Evolutionary conservation across 106 monocot genomes (phyloP).

Genomic region (Dioscorea zingiberensis): DNA sequence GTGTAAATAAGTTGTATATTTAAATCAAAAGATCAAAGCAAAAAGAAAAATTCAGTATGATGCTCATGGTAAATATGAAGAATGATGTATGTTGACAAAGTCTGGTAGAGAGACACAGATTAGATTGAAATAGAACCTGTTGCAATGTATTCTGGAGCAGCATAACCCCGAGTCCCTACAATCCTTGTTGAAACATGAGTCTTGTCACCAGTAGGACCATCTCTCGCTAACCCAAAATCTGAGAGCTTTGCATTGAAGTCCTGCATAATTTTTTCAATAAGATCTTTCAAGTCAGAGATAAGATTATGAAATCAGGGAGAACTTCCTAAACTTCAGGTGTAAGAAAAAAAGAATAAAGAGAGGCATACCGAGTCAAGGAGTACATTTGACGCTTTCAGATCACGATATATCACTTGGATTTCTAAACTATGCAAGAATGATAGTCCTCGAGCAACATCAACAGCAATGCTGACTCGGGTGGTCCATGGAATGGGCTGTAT

Average conservation of each 20-base stretch:
- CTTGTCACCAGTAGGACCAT: slow-evolving; percentile 83
- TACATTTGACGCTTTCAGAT: slow-evolving; percentile 84
- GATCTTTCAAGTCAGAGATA: not conserved
- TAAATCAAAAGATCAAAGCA: not conserved
- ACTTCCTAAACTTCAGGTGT: not conserved
- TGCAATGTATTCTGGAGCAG: slow-evolving; percentile 89
- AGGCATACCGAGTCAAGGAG: slow-evolving; percentile 73
- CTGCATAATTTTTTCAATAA: slow-evolving; percentile 22
- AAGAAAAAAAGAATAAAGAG: not conserved
- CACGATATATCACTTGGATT: slow-evolving; percentile 77
- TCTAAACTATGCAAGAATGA: slow-evolving; percentile 63
- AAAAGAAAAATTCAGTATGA: not conserved
- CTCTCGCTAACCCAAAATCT: slow-evolving; percentile 90
- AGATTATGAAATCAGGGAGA: too few species aligned
- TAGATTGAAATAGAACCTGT: slow-evolving; percentile 37
- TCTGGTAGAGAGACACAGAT: not conserved
- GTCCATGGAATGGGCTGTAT: slow-evolving; percentile 64
- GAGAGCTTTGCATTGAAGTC: slow-evolving; percentile 86
- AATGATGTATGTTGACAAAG: not conserved
- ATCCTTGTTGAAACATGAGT: slow-evolving; percentile 87
- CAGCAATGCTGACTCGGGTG: slow-evolving; percentile 59
- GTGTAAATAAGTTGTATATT: too few species aligned
- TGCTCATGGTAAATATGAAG: too few species aligned
- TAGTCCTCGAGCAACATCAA: slow-evolving; percentile 79
- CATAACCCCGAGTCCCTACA: slow-evolving; percentile 82